Evolutionary conservation across 176 grass and related monocot species (phyloP).

Genomic region (Rhynchospora tenuis): DNA sequence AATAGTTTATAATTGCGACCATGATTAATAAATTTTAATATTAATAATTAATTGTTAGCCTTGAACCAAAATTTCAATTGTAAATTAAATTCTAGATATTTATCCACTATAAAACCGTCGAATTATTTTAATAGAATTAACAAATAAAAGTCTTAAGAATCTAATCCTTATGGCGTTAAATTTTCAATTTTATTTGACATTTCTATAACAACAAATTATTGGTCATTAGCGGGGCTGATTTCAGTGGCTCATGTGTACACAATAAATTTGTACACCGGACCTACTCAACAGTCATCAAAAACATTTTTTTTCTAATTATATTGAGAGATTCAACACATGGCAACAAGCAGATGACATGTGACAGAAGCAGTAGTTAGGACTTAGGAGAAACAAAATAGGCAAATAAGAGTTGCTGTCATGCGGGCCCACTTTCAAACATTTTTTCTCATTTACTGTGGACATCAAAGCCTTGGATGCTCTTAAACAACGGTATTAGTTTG

Average conservation of each 20-base stretch:
- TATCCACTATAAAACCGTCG: background rate
- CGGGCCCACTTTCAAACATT: background rate
- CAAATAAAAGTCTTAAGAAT: background rate
- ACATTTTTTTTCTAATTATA: background rate
- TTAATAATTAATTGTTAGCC: too few relatives aligned
- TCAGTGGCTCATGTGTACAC: background rate
- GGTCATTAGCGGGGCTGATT: too few relatives aligned
- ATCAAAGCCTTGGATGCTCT: background rate
- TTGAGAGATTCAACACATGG: constrained; percentile 25
- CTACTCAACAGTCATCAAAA: background rate
- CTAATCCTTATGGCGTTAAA: background rate
- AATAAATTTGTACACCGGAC: background rate
- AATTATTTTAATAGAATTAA: background rate
- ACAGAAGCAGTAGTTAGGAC: background rate
- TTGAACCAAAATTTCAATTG: too few relatives aligned
- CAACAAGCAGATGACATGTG: constrained; percentile 17
- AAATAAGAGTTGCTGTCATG: constrained; percentile 8
- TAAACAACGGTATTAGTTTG: background rate
- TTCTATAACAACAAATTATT: background rate
- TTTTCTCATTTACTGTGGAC: background rate
- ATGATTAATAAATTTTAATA: too few relatives aligned
- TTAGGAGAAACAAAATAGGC: background rate
- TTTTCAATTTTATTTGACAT: background rate
- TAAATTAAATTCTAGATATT: background rate
- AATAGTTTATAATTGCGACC: too few relatives aligned